Evolutionary conservation across 2,329 filamentous ascomycete species (phyloP).

Genomic region (Emericellopsis atlantica): DNA sequence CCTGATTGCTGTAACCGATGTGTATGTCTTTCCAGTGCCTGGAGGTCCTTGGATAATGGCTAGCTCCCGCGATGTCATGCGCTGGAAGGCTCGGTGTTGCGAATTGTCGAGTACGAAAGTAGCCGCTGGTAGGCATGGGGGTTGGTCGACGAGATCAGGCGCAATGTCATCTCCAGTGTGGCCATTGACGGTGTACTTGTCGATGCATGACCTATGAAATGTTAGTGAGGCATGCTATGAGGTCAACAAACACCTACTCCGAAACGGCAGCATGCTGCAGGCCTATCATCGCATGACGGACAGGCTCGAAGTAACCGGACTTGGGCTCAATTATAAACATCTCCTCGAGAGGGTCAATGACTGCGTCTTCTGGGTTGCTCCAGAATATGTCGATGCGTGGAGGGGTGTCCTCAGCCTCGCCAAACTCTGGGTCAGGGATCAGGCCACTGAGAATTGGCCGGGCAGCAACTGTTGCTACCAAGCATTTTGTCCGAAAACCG

Average conservation of each 20-base stretch:
- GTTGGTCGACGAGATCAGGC: conserved; percentile 12
- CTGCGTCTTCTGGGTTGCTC: conserved; percentile 40
- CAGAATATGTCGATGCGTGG: conserved; percentile 70
- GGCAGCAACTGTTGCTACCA: conserved; percentile 61
- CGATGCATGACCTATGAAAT: conserved; percentile 5
- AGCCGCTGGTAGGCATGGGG: background rate
- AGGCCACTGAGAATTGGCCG: conserved; percentile 48
- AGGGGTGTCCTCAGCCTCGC: conserved; percentile 23
- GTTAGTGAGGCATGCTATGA: too few species aligned
- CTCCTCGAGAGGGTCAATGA: conserved; percentile 55
- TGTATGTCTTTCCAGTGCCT: conserved; percentile 63
- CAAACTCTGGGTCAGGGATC: conserved; percentile 29
- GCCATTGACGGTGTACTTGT: conserved; percentile 45
- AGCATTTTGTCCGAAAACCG: conserved; percentile 50
- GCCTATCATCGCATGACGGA: conserved; percentile 58
- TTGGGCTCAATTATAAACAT: conserved; percentile 72
- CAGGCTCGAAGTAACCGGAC: conserved; percentile 64
- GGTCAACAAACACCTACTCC: conserved; percentile 26
- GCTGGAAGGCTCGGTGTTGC: conserved; percentile 54
- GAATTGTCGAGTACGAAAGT: conserved; percentile 48
- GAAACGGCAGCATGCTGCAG: conserved; percentile 48
- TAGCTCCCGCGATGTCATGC: conserved; percentile 59
- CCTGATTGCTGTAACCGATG: conserved; percentile 57
- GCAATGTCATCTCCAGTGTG: conserved; percentile 18
- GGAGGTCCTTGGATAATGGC: conserved; percentile 78